Conservation (phyloP, 2,329 filamentous ascomycete species). For the Hymenoscyphus albidus region DNA sequence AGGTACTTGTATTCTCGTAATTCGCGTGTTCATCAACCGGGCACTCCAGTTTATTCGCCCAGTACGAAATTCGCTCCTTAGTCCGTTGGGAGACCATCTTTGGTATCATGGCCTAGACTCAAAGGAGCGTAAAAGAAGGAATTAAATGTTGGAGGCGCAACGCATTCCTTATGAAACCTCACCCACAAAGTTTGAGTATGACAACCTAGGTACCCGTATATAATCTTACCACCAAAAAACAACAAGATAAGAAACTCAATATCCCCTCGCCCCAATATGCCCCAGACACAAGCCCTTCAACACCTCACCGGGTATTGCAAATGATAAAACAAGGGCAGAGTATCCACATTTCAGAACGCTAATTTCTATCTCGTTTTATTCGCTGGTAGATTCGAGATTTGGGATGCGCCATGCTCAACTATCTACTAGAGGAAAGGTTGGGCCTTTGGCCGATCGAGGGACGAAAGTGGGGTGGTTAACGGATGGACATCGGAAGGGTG, state of each 20-base stretch:
- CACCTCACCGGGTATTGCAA: background rate
- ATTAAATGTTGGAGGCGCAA: background rate
- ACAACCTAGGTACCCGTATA: background rate
- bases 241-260: background rate
- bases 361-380: background rate
- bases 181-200: background rate
- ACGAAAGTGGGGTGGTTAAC: background rate
- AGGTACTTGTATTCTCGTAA: conserved; percentile 25
- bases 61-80: conserved; percentile 20
- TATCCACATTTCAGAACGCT: background rate
- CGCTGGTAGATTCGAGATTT: background rate
- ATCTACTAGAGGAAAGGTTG: background rate
- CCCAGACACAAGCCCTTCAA: background rate
- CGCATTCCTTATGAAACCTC: background rate
- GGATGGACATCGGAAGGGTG: background rate
- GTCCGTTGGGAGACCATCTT: conserved; percentile 22
- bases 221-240: background rate
- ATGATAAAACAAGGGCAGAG: background rate
- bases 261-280: background rate
- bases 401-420: background rate
- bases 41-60: conserved; percentile 23
- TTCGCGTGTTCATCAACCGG: conserved; percentile 26
- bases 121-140: too few species aligned
- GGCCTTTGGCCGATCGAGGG: background rate
- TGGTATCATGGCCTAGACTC: background rate